Evolutionary conservation across 2,329 filamentous ascomycete species (phyloP).

Genomic region (Phyllachora maydis): DNA sequence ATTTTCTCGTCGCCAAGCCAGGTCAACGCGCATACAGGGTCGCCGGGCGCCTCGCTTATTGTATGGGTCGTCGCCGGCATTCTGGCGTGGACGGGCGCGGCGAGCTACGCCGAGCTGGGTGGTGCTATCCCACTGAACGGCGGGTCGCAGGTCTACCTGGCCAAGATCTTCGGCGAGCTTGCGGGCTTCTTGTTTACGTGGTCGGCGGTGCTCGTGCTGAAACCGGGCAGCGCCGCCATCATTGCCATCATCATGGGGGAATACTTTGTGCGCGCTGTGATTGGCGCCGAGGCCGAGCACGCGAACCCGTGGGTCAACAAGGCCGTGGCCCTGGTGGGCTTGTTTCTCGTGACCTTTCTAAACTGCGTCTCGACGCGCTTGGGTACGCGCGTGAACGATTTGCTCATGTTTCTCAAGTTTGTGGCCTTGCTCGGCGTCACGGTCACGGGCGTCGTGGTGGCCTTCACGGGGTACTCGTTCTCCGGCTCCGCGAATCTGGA

Average conservation of each 20-base stretch:
- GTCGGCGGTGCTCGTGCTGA: conserved; percentile 85
- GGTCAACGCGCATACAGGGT: conserved; percentile 80
- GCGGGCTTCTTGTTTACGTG: conserved; percentile 90
- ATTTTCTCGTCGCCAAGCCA: conserved; percentile 92
- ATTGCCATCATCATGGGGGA: conserved; percentile 97
- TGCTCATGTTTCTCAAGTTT: conserved; percentile 97
- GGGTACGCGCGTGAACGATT: conserved; percentile 69
- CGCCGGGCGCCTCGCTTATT: conserved; percentile 73
- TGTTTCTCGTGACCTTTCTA: conserved; percentile 58
- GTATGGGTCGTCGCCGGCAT: conserved; percentile 85
- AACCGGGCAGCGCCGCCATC: conserved; percentile 84
- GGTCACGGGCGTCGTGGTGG: conserved; percentile 74
- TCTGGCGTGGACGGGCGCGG: conserved; percentile 86
- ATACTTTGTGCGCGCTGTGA: conserved; percentile 74
- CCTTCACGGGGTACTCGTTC: conserved; percentile 62
- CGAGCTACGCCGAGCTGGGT: conserved; percentile 87
- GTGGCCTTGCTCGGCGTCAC: conserved; percentile 73
- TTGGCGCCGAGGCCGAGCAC: conserved; percentile 68
- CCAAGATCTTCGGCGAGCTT: conserved; percentile 91
- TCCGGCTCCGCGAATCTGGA: conserved; percentile 56
- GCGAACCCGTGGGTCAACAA: conserved; percentile 83
- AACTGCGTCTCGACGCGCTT: conserved; percentile 85
- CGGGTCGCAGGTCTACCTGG: conserved; percentile 79
- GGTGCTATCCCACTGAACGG: conserved; percentile 92
- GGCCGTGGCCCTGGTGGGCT: conserved; percentile 56